Evolutionary conservation across 768 basidiomycete genomes (phyloP), one percentile per base, ranked within the genome.

Genomic region (Tylopilus sp.): DNA sequence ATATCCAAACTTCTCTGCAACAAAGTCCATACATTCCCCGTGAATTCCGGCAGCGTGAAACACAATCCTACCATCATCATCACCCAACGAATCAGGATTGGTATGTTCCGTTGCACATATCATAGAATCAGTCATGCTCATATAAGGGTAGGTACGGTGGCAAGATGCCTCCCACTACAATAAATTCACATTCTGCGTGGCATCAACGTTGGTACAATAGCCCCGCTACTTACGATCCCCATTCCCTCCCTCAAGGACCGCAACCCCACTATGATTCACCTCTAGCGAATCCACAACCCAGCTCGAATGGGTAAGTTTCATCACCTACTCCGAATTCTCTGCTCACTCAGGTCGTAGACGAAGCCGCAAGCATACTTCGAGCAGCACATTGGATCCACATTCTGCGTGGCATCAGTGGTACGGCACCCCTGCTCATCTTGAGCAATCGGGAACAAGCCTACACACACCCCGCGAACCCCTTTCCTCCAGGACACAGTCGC

Each of bases 1-100:
- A 47, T 4, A 12, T 48, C 10, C 13, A 48, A 22, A 33, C 42
- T 35, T 51, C 60, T 50, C 58, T 35, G 18, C 64, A 48, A 10
- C 58, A 31, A 6, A 68, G 68, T 18, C 67, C 67, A 11, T 68
- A 68, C 54, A 53, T 70, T 51, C 62, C 68, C 20, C 57, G 11
- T 43, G 63, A 69, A 20, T 52, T 49, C 20, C 6, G 51, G 11
- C 20, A 46, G 28, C 31, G 52, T 1, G 57, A 59, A 25, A 51
- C 36, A 17, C 50, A 44, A 31, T 30, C 51, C 18, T 55, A 49
- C 43, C 50, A 52, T 40, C 48, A 48, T 7, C 31, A 15, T 23
- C 57, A 30, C 33, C 56, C 52, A 42, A 17, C 43, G 11, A 51
- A 6, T 8, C 11, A 40, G 35, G n/a, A 35, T n/a, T 3, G 15